phyloP scores from a whole-genome alignment of 2,329 filamentous ascomycete genomes.

The Aspergillus sp. region DNA sequence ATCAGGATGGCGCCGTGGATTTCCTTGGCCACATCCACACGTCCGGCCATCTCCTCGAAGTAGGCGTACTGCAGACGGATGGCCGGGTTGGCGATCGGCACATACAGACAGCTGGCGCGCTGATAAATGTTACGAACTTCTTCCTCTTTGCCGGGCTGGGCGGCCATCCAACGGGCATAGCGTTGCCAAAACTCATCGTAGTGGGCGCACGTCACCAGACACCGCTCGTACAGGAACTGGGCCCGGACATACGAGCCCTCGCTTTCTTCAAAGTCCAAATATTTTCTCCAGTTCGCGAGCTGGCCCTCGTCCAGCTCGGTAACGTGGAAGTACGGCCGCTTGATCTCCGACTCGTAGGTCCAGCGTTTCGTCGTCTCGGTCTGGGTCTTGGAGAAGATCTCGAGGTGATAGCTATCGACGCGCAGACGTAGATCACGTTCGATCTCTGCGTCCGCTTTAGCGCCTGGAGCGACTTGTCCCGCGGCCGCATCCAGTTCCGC shows the following conservation, averaged over 20 bases:
- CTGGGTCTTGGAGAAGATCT: constrained; percentile 78
- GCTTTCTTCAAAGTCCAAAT: constrained; percentile 90
- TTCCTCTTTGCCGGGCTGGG: constrained; percentile 76
- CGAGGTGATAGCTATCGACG: constrained; percentile 77
- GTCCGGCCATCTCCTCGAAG: constrained; percentile 83
- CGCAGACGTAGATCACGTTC: constrained; percentile 79
- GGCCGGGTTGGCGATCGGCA: constrained; percentile 79
- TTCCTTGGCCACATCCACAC: constrained; percentile 74
- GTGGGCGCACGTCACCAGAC: constrained; percentile 85
- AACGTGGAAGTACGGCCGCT: constrained; percentile 94
- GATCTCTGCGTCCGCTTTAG: constrained; percentile 70
- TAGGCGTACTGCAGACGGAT: constrained; percentile 89
- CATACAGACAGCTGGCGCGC: constrained; percentile 78
- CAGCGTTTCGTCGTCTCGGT: constrained; percentile 87
- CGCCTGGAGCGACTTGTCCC: constrained; percentile 39
- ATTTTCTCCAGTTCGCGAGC: constrained; percentile 88
- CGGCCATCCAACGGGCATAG: constrained; percentile 92
- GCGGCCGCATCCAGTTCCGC: constrained; percentile 64
- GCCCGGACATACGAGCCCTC: constrained; percentile 74
- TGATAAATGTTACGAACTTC: constrained; percentile 91
- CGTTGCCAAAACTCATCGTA: constrained; percentile 98
- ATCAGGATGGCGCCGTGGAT: constrained; percentile 80
- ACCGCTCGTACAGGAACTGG: constrained; percentile 88
- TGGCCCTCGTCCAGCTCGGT: constrained; percentile 86
- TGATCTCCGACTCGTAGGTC: constrained; percentile 92